phyloP scores from a whole-genome alignment of 768 basidiomycete species.

The Termitomyces sp. region DNA sequence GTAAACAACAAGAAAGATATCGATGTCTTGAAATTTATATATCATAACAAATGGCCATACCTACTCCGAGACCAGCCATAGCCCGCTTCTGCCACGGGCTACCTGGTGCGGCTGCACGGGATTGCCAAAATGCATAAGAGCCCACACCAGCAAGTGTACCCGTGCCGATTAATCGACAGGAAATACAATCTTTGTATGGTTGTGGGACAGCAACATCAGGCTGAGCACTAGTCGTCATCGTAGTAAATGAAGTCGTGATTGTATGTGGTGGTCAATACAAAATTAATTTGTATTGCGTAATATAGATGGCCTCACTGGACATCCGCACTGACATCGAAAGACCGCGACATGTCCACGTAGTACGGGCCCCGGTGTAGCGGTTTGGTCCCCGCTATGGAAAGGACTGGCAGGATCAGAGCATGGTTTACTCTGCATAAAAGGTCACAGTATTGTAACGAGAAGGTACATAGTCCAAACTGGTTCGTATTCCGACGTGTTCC shows the following conservation, averaged over 20 bases:
- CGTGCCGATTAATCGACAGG: constrained; percentile 66
- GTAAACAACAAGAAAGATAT: neutral
- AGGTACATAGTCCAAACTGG: no score
- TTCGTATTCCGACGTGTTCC: no score
- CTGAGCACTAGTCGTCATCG: neutral
- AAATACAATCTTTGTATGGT: constrained; percentile 48
- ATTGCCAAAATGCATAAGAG: constrained; percentile 60
- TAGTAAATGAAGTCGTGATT: no score
- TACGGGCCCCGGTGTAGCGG: no score
- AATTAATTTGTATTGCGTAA: neutral
- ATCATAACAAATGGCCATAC: constrained; percentile 28
- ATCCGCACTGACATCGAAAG: no score
- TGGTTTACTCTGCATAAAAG: no score
- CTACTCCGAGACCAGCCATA: constrained; percentile 57
- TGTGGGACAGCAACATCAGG: neutral
- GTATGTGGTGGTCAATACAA: no score
- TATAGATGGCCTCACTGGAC: neutral
- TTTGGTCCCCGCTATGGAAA: no score
- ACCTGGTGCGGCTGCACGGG: constrained; percentile 59
- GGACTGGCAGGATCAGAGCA: no score
- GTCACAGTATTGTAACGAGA: no score
- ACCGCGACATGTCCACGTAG: neutral
- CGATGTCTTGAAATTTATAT: neutral
- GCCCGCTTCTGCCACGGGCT: constrained; percentile 54
- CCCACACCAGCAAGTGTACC: constrained; percentile 59